phyloP scores from a whole-genome alignment of 441 rosid species.

The Erysimum cheiri region DNA sequence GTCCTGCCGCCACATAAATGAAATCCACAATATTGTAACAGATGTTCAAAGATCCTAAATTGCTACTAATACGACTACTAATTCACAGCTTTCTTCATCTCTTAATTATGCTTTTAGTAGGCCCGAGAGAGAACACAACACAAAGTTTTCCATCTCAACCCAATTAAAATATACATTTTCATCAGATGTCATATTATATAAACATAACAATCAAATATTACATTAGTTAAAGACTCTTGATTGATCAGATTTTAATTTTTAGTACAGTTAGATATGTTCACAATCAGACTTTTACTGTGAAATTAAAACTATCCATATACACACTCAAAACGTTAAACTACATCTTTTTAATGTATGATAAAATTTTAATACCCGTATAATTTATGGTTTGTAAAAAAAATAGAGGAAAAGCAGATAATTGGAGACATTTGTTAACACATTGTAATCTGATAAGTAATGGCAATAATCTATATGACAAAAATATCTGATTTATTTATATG shows the following conservation, averaged over 20 bases:
- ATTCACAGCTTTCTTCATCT: conserved; percentile 1
- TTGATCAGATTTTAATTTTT: neutral
- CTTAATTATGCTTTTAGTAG: neutral
- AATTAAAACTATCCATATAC: neutral
- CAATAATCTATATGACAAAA: too few relatives aligned
- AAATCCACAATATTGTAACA: conserved; percentile 20
- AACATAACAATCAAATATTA: neutral
- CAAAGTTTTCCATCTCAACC: neutral
- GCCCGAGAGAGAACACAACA: neutral
- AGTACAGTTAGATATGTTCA: neutral
- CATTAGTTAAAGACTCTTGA: neutral
- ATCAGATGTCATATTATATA: neutral
- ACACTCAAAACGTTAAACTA: neutral
- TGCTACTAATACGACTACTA: conserved; percentile 10
- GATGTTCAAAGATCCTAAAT: conserved; percentile 28
- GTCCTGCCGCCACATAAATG: conserved; percentile 42
- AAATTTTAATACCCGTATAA: too few relatives aligned
- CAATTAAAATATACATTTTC: neutral
- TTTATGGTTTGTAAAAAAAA: too few relatives aligned
- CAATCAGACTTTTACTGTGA: neutral
- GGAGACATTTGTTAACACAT: neutral
- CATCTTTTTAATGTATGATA: neutral
- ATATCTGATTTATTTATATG: neutral
- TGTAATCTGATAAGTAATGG: too few relatives aligned
- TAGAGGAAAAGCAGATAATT: neutral